These are phyloP conservation scores for Panicum miliaceum DNA, from an alignment of 176 grass and related monocot genomes.

Conservation along the genomic window DNA sequence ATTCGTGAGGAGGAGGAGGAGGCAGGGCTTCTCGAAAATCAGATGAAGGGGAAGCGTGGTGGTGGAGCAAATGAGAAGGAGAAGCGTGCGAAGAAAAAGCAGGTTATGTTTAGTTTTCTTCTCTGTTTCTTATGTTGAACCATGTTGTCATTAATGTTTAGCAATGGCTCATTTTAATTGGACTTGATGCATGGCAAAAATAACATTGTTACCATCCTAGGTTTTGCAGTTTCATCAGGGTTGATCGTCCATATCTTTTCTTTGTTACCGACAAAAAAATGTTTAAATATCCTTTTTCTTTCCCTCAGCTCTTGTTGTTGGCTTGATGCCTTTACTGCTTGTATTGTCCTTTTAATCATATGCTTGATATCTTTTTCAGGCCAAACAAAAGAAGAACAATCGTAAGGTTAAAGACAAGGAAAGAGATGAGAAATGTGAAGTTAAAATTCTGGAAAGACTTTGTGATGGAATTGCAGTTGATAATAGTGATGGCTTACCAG, in stretches of 20 bases:
- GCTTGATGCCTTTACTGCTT: conserved; percentile 16
- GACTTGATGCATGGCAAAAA: neutral
- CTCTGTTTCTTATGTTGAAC: conserved; percentile 14
- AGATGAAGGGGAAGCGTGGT: conserved; percentile 63
- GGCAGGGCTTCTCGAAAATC: conserved; percentile 74
- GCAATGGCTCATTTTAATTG: neutral
- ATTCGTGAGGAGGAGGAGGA: conserved; percentile 98
- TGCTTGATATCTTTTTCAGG: conserved; percentile 48
- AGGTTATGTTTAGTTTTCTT: conserved; percentile 50
- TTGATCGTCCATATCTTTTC: neutral
- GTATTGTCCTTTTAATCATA: conserved; percentile 23
- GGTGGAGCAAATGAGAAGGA: conserved; percentile 70
- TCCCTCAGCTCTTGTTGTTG: conserved; percentile 16
- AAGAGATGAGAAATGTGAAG: conserved; percentile 61
- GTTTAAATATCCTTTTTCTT: conserved; percentile 18
- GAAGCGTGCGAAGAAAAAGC: conserved; percentile 94
- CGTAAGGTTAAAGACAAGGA: conserved; percentile 78
- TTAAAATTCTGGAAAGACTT: conserved; percentile 65
- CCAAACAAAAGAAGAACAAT: conserved; percentile 87
- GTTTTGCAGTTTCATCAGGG: conserved; percentile 29
- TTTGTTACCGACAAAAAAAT: neutral
- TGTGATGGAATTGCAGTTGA: conserved; percentile 62
- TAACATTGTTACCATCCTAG: neutral
- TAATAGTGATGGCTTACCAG: conserved; percentile 47
- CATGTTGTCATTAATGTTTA: conserved; percentile 17